Evolutionary conservation across 1,284 basidiomycete species (phyloP), one percentile per base, ranked within the genome.

Genomic region (Golubevia sp.): DNA sequence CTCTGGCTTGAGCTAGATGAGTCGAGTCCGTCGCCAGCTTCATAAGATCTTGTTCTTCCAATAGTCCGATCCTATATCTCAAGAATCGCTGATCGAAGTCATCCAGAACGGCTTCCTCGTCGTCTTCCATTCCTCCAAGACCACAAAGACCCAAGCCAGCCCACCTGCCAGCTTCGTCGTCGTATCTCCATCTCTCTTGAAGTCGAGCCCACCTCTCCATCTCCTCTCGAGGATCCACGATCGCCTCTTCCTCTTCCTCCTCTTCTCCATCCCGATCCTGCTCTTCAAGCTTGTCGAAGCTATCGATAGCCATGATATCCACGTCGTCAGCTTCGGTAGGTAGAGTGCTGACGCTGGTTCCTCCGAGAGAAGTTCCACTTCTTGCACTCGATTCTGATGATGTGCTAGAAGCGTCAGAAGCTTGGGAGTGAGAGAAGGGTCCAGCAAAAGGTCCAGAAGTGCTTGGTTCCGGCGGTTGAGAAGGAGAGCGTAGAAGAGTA

Each of bases 41-140:
- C 26, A 76, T 58, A 60, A 82, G 55, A 50, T 81, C 79, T n/a
- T 70, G 59, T 44, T 82, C 78, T 60, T 82, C 76, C 8, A 82
- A 66, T 52, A 82, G 58, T 0, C 66, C 73, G 74, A 82, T 82
- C 44, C 79, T 73, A 70, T 76, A 82, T n/a, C 73, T 71, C 61
- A 82, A 72, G 61, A 81, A 82, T 55, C 74, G 71, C 57, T 78
- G 79, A 62, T 82, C 79, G 60, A 73, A 82, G 63, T 82, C 79
- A 55, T 82, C 79, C 51, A 82, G 48, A 18, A 82, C 77, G 6
- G 78, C 79, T 60, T 82, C 79, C 48, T 81, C 78, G 27, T 82
- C 79, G 24, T 80, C 78, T 52, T 82, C 79, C 79, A 82, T 82
- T 49, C 79, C 79, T 34, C 79, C 79, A 1, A 82, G 68, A 11